phyloP scores from a whole-genome alignment of 2,329 filamentous ascomycete genomes.

The Zasmidium citrigriseum region DNA sequence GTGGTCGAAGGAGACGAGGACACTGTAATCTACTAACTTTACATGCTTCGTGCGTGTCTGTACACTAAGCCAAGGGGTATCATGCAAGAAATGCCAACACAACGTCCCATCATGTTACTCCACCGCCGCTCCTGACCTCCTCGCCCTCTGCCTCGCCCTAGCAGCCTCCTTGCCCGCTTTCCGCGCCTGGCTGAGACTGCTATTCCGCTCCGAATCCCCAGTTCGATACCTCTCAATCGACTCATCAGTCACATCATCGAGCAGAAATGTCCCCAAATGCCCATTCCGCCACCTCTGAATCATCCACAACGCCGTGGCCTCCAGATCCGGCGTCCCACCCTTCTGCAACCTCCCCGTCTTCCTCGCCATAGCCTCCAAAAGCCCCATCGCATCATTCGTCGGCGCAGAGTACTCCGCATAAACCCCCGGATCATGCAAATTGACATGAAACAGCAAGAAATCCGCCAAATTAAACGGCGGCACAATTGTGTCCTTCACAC shows the following conservation, averaged over 20 bases:
- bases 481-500: constrained; percentile 87
- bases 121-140: constrained; percentile 12
- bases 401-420: constrained; percentile 68
- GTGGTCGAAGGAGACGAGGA: constrained; percentile 86
- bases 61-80: not conserved
- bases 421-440: constrained; percentile 61
- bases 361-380: constrained; percentile 70
- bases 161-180: constrained; percentile 63
- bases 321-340: constrained; percentile 69
- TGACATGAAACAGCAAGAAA: constrained; percentile 85
- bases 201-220: constrained; percentile 42
- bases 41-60: not conserved
- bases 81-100: not conserved
- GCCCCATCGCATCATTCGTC: constrained; percentile 78
- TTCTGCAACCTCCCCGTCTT: constrained; percentile 75
- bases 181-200: constrained; percentile 69
- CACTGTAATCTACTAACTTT: constrained; percentile 78
- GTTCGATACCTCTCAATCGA: constrained; percentile 56
- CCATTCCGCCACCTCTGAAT: constrained; percentile 82
- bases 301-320: constrained; percentile 75
- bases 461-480: constrained; percentile 77
- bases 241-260: constrained; percentile 72
- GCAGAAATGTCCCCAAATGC: constrained; percentile 70
- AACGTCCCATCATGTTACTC: not conserved
- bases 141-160: constrained; percentile 14